Base-by-base conservation (phyloP, 176 grass and related monocot genomes). In the Aegilops speltoides region DNA sequence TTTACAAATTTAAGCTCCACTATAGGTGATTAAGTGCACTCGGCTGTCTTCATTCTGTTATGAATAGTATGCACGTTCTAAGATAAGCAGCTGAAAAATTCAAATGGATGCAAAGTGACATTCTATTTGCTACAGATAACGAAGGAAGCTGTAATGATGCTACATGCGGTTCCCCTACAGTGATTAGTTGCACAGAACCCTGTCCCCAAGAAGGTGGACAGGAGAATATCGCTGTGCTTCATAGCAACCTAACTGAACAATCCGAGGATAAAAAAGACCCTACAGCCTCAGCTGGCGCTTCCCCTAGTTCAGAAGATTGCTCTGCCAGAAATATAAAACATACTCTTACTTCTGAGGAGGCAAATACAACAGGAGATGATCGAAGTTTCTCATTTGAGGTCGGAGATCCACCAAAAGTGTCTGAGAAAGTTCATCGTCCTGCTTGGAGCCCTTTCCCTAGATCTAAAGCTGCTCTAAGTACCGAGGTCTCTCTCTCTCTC, bases 381-480 rank as follows among this genome's bases (percentile, higher is more conserved):
- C 89, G 66, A 82, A 91, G 87, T 82, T 99, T 99, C 82, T 93
- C 94, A 10, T 99, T 99, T 85, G 89, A 94, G 84, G 92, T 97
- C 37, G 90, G 85, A 79, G 68, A 78, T 77, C 28, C 61, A 52
- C 87, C 77, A 60, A 91, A 93, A 87, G 43, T 87, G 75, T 79
- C 89, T 83, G 84, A 89, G 60, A 94, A 92, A 79, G 92, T 79
- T 66, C 90, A 84, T 65, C 67, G 70, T 66, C 77, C 92, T 84
- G 83, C 82, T 25, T 96, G 90, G 90, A 90, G 82, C 67, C 94
- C 90, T 36, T 87, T 92, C 26, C 73, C 82, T 15, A 85, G 43
- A 81, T 83, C 84, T 46, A 82, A 79, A 78, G 68, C 80, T 70
- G 62, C 79, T 62, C 86, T 89, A 78, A 94, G 29, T 71, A 67